Evolutionary conservation across 495 filamentous ascomycete species (phyloP).

Genomic region (Penicillium odoratum): DNA sequence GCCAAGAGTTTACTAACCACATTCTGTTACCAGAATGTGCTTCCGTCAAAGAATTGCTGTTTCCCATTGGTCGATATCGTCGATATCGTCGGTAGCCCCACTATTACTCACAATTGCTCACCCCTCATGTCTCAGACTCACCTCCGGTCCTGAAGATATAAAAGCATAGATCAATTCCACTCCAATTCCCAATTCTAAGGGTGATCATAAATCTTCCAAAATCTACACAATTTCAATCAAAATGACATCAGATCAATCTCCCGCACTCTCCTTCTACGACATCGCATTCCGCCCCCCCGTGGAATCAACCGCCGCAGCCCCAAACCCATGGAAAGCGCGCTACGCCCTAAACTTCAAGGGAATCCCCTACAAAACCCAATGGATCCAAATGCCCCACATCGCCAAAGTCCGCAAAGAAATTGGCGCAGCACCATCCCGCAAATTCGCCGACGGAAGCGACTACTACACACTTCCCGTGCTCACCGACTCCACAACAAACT

Average conservation of each 20-base stretch:
- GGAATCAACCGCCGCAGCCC: constrained; percentile 32
- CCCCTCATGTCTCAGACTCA: neutral
- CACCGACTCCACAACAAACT: constrained; percentile 42
- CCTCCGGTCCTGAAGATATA: neutral
- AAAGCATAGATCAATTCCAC: neutral
- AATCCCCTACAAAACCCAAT: constrained; percentile 50
- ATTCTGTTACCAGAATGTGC: neutral
- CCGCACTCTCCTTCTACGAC: constrained; percentile 55
- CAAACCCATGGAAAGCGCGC: constrained; percentile 64
- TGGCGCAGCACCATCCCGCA: constrained; percentile 46
- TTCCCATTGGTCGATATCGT: neutral
- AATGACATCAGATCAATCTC: neutral
- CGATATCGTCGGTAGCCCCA: neutral
- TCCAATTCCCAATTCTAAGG: neutral
- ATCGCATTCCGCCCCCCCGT: constrained; percentile 47
- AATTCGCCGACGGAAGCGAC: constrained; percentile 55
- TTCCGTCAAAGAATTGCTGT: neutral
- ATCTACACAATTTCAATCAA: neutral
- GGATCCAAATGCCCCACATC: constrained; percentile 54
- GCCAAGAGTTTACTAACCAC: too few species aligned
- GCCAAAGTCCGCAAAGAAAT: constrained; percentile 45
- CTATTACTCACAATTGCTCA: neutral
- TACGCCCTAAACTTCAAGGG: constrained; percentile 65
- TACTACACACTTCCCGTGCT: constrained; percentile 62
- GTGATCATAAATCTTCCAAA: neutral